Base-by-base conservation (phyloP, 1,139 yeast genomes). In the Pneumocystis canis region DNA sequence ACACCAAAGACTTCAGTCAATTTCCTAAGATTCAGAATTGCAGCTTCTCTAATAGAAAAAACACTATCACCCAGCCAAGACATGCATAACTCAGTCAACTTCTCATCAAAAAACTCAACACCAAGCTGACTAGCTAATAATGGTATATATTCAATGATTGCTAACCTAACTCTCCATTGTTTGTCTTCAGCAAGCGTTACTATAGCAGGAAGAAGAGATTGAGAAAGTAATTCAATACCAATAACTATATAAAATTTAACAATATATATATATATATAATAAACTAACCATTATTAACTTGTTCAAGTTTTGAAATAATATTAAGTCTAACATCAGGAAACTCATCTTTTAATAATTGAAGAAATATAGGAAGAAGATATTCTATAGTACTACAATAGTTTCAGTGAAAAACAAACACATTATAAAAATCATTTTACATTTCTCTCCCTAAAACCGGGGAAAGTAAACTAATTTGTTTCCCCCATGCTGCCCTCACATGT, bases 21-120 rank as follows among this genome's bases (percentile, higher is more conserved):
- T 70, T 86, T 85, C 69, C 82, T 84, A 70, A 92, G 78, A 73
- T 90, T 94, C 66, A 80, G 76, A 41, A 94, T 96, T 0, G 97
- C 97, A 16, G 98, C 98, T 70, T 89, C 95, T 74, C 99, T 84
- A 67, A 94, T 90, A 6, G 97, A 92, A 75, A 83, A 92, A 57
- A 94, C 98, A 18, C 94, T 87, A 76, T 94, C 99, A 96, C 97
- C 90, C 68, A 94, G 79, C 97, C 98, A 94, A 30, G 92, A 87
- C 83, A 94, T 82, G 72, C 97, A 94, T 69, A 94, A 78, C 61
- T 87, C 84, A 67, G 95, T 90, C 69, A 94, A 79, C 71, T 92
- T 96, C 71, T 88, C 86, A 74, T 92, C 94, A 76, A 94, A 94
- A 72, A 92, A 89, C 30, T 89, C 84, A 64, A 87, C 92, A 41